phyloP scores from a whole-genome alignment of 768 basidiomycete species.

The Trametes cingulata region DNA sequence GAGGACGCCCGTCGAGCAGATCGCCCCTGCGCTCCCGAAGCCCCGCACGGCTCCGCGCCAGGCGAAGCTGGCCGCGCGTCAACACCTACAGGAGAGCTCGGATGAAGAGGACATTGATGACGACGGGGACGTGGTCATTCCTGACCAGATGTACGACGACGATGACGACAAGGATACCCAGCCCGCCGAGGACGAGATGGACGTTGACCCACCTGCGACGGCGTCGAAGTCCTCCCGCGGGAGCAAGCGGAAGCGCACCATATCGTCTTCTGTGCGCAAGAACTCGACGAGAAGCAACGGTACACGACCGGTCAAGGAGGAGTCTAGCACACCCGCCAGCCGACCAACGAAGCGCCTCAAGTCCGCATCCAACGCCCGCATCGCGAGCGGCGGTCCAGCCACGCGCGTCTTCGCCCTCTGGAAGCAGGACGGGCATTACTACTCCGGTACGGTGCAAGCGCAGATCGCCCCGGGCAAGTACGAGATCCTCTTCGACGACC shows the following conservation, averaged over 20 bases:
- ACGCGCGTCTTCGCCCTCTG: constrained; percentile 74
- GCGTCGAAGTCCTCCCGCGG: constrained; percentile 50
- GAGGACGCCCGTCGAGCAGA: constrained; percentile 5
- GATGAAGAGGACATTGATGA: constrained; percentile 28
- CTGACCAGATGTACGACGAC: constrained; percentile 25
- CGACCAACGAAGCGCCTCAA: constrained; percentile 25
- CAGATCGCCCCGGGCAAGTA: constrained; percentile 38
- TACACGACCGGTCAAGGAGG: constrained; percentile 7
- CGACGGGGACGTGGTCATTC: constrained; percentile 38
- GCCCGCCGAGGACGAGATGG: constrained; percentile 19
- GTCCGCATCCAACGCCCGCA: constrained; percentile 12
- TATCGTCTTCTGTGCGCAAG: constrained; percentile 24
- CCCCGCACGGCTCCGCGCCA: constrained; percentile 7
- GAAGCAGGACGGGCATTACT: constrained; percentile 61
- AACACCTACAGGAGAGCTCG: constrained; percentile 11
- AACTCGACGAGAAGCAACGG: constrained; percentile 24
- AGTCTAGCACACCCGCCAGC: constrained; percentile 9
- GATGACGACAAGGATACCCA: constrained; percentile 42
- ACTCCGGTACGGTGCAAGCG: constrained; percentile 56
- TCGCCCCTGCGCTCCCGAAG: neutral
- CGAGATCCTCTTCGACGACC: constrained; percentile 69
- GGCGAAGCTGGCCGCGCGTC: constrained; percentile 9
- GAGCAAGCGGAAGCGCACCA: constrained; percentile 28
- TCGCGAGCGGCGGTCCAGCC: constrained; percentile 22
- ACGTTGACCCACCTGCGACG: constrained; percentile 24